Conservation (phyloP, 192 early-diverging fungal genomes). For the Coemansia asiatica region DNA sequence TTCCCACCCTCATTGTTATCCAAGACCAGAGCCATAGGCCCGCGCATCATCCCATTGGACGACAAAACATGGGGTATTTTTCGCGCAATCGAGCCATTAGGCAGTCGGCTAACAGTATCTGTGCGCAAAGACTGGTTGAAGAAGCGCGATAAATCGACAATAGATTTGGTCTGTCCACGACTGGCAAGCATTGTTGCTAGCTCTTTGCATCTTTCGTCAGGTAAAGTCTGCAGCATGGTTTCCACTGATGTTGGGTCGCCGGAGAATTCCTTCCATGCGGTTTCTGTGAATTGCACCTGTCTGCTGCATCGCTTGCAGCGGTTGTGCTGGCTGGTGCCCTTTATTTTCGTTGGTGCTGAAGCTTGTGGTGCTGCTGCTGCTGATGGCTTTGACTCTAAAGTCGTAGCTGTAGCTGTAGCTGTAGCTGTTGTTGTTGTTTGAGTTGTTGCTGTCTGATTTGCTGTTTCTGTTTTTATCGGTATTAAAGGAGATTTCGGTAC, state of each 20-base stretch:
- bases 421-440: no score
- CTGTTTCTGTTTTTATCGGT: no score
- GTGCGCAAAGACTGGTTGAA: slow-evolving; percentile 39
- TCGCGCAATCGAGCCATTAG: slow-evolving; percentile 5
- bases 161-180: background rate
- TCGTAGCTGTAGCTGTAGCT: no score
- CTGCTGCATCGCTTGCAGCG: slow-evolving; percentile 38
- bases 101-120: slow-evolving; percentile 18
- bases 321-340: background rate
- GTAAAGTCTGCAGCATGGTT: slow-evolving; percentile 28
- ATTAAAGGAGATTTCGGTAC: no score
- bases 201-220: slow-evolving; percentile 23
- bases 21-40: slow-evolving; percentile 34
- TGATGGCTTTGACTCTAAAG: background rate
- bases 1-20: no score
- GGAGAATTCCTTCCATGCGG: slow-evolving; percentile 19
- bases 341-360: background rate
- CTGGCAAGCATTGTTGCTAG: slow-evolving; percentile 8
- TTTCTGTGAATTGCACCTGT: slow-evolving; percentile 15
- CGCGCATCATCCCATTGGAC: slow-evolving; percentile 20
- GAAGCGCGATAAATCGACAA: slow-evolving; percentile 27
- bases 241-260: slow-evolving; percentile 3
- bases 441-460: no score
- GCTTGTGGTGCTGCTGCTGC: slow-evolving; percentile 8
- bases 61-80: background rate